Evolutionary conservation across 371 early-diverging fungal species (phyloP).

Genomic region (Scutellospora calospora): DNA sequence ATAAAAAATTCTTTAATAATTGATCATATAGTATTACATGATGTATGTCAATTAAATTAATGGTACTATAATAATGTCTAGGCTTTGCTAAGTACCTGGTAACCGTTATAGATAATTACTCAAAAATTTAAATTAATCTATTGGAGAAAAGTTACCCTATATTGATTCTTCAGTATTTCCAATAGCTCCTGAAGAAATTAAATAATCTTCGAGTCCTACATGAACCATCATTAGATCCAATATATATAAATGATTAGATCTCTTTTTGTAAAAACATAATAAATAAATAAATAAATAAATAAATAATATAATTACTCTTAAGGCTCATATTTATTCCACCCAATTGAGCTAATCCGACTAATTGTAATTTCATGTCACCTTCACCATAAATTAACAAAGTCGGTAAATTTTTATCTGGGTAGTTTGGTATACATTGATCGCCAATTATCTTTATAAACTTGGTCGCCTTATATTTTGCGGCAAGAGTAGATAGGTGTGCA

Average conservation of each 20-base stretch:
- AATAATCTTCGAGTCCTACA: conserved; percentile 23
- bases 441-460: conserved; percentile 94
- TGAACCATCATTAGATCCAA: not conserved
- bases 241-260: too few relatives aligned
- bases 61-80: too few relatives aligned
- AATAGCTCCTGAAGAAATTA: conserved; percentile 33
- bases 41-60: too few relatives aligned
- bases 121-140: too few relatives aligned
- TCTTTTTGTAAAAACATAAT: not conserved
- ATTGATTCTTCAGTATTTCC: too few relatives aligned
- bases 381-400: conserved; percentile 89
- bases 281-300: not conserved
- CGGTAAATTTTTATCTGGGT: conserved; percentile 93
- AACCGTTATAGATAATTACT: too few relatives aligned
- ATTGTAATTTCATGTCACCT: conserved; percentile 85
- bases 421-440: conserved; percentile 93
- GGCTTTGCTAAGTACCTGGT: too few relatives aligned
- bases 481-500: conserved; percentile 78
- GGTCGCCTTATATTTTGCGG: conserved; percentile 80
- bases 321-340: conserved; percentile 85
- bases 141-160: too few relatives aligned
- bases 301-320: conserved; percentile 56
- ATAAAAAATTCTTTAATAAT: too few relatives aligned
- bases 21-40: too few relatives aligned
- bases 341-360: conserved; percentile 81